These are phyloP conservation scores for Pythium myriotylum DNA, from an alignment of 352 stramenopile species.

Conservation along the genomic window DNA sequence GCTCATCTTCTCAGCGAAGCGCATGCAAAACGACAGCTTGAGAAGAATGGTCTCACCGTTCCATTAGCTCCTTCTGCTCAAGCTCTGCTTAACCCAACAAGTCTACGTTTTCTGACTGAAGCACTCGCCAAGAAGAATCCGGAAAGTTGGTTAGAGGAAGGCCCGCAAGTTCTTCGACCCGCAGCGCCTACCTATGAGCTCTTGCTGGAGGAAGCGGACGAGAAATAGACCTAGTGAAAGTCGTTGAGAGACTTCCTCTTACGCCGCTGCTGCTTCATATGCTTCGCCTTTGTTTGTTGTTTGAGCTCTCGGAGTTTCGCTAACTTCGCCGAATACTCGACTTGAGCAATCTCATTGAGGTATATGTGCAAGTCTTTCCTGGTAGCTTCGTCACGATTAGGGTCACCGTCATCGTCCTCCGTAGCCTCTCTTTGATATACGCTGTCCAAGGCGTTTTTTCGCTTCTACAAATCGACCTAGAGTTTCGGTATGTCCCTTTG, in stretches of 20 bases:
- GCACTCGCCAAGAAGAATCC: constrained; percentile 53
- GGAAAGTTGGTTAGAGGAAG: constrained; percentile 8
- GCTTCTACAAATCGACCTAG: no score
- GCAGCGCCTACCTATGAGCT: constrained; percentile 7
- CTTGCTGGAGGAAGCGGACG: constrained; percentile 23
- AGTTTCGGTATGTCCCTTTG: no score
- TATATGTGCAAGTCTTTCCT: constrained; percentile 45
- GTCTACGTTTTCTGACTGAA: constrained; percentile 54
- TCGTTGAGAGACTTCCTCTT: constrained; percentile 17
- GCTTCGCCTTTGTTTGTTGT: constrained; percentile 32
- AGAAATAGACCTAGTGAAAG: constrained; percentile 23
- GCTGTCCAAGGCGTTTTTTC: constrained; percentile 55
- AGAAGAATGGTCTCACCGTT: constrained; percentile 29
- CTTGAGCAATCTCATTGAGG: constrained; percentile 42
- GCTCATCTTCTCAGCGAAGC: constrained; percentile 51
- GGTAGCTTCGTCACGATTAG: constrained; percentile 10
- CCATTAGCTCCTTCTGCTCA: constrained; percentile 30
- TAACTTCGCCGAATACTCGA: constrained; percentile 63
- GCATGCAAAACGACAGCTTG: constrained; percentile 45
- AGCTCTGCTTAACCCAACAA: constrained; percentile 57
- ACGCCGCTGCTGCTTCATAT: not conserved
- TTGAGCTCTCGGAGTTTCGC: constrained; percentile 43
- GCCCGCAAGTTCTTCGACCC: constrained; percentile 6
- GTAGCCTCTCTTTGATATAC: constrained; percentile 5
- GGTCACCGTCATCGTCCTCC: constrained; percentile 1